Base-by-base conservation (phyloP, 805 yeast genomes). In the Kuraishia floccosa region DNA sequence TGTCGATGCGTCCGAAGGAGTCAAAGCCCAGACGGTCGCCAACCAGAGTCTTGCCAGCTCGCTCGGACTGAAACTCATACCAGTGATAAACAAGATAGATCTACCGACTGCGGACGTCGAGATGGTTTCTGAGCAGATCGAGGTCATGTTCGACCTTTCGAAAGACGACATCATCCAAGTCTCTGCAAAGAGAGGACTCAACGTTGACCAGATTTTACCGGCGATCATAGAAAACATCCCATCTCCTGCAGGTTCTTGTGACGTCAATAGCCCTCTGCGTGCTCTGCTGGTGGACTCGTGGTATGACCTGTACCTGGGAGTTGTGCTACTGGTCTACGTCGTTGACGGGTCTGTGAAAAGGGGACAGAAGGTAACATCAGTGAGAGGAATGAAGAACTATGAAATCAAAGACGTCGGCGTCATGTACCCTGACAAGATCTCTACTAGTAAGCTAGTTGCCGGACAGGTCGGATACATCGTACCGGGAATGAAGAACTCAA, bases 1-100 rank as follows among this genome's bases (percentile, higher is more conserved):
- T 15, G 94, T 89, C 2, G 98, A 91, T 60, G 97, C 97, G 2
- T 68, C 89, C 2, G 96, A 91, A 47, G 97, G 97, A 31, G 86
- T 89, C 3, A 96, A 86, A 52, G 97, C 97, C 0, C 98, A 89
- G 52, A 91, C 98, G 0, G 96, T 89, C n/a, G 96, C 98, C 16
- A 89, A 91, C 52, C 89, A 83, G 55, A 84, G 79, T 46, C 62
- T 89, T 34, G 98, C 97, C 0, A 80, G 81, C 47, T 78, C 89
- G 34, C 68, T 85, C 75, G 82, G 78, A 7, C 65, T 91, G 38
- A 75, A 76, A 41, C 59, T 89, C 39, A 65, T 89, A 1, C 97
- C 98, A 0, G 84, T 89, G 12, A 82, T 89, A 30, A 89, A 89
- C 58, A 89, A 89, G 47, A 80, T 89, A 29, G 98, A 89, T 55